Conservation (phyloP, 2,329 filamentous ascomycete genomes). For the Magnaporthiopsis poae region DNA sequence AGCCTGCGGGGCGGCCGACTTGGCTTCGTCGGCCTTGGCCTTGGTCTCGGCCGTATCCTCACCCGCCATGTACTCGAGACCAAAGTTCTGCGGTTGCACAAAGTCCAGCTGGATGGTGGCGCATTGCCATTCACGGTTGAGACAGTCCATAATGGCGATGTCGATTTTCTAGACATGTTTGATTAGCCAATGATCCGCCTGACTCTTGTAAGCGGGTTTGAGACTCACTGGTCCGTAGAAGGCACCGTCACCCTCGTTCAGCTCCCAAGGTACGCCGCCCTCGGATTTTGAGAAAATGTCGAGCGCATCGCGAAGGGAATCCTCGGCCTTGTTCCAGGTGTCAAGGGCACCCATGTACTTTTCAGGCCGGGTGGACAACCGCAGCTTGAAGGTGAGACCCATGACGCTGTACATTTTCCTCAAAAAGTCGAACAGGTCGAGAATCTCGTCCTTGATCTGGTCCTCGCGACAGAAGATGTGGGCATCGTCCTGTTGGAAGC, state of each 20-base stretch:
- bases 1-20: neutral
- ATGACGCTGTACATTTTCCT: slow-evolving; percentile 65
- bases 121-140: slow-evolving; percentile 72
- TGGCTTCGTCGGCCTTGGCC: slow-evolving; percentile 19
- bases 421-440: slow-evolving; percentile 79
- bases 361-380: slow-evolving; percentile 81
- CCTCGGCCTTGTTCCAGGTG: slow-evolving; percentile 84
- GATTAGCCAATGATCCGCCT: neutral
- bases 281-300: slow-evolving; percentile 57
- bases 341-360: slow-evolving; percentile 78
- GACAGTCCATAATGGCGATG: slow-evolving; percentile 81
- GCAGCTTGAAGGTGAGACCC: slow-evolving; percentile 84
- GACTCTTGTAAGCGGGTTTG: slow-evolving; percentile 56
- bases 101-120: slow-evolving; percentile 93
- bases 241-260: slow-evolving; percentile 89
- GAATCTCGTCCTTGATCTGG: slow-evolving; percentile 65
- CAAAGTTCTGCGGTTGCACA: slow-evolving; percentile 75
- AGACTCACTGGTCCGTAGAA: slow-evolving; percentile 97
- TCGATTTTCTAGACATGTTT: slow-evolving; percentile 56
- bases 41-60: slow-evolving; percentile 40
- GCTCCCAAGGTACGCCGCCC: slow-evolving; percentile 63
- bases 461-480: slow-evolving; percentile 76
- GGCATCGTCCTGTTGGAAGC: slow-evolving; percentile 84
- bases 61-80: slow-evolving; percentile 73
- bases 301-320: slow-evolving; percentile 67